Conservation (phyloP, 805 yeast genomes). For the Yarrowia porcina region DNA sequence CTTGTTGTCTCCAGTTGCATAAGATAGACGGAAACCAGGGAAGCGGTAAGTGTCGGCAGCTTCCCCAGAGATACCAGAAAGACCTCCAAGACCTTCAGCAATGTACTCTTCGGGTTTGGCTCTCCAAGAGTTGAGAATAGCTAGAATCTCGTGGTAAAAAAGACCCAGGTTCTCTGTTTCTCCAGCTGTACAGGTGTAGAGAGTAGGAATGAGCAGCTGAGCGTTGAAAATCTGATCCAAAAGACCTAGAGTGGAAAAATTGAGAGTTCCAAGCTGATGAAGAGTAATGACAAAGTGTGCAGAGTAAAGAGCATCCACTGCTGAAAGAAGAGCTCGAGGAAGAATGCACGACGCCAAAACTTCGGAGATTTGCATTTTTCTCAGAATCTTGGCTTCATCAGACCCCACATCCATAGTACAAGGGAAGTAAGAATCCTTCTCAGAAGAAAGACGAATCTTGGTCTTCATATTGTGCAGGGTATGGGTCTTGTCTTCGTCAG, state of each 20-base stretch:
- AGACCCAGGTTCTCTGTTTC: slow-evolving; percentile 84
- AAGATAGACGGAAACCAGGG: slow-evolving; percentile 33
- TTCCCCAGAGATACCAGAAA: not conserved
- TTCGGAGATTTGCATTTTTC: slow-evolving; percentile 27
- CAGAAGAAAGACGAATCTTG: slow-evolving; percentile 36
- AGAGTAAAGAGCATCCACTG: slow-evolving; percentile 74
- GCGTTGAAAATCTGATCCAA: slow-evolving; percentile 49
- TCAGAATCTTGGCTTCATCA: slow-evolving; percentile 16
- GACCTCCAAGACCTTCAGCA: slow-evolving; percentile 33
- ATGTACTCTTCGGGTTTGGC: slow-evolving; percentile 38
- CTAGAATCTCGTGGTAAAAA: slow-evolving; percentile 58
- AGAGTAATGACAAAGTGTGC: slow-evolving; percentile 57
- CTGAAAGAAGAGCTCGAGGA: slow-evolving; percentile 75
- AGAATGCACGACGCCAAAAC: slow-evolving; percentile 65
- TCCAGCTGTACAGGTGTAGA: slow-evolving; percentile 65
- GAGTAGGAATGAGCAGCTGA: slow-evolving; percentile 51
- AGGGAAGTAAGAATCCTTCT: slow-evolving; percentile 36
- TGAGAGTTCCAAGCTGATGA: slow-evolving; percentile 43
- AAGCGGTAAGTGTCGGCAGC: slow-evolving; percentile 28
- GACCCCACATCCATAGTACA: not conserved
- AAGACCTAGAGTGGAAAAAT: slow-evolving; percentile 43
- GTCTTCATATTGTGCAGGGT: slow-evolving; percentile 40
- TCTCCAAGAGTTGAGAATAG: slow-evolving; percentile 48
- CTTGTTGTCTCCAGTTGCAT: slow-evolving; percentile 26
- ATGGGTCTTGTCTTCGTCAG: slow-evolving; percentile 47